Evolutionary conservation across 129 eudicot species (phyloP), one percentile per base, ranked within the genome.

Genomic region (Heracleum sosnowskyi): DNA sequence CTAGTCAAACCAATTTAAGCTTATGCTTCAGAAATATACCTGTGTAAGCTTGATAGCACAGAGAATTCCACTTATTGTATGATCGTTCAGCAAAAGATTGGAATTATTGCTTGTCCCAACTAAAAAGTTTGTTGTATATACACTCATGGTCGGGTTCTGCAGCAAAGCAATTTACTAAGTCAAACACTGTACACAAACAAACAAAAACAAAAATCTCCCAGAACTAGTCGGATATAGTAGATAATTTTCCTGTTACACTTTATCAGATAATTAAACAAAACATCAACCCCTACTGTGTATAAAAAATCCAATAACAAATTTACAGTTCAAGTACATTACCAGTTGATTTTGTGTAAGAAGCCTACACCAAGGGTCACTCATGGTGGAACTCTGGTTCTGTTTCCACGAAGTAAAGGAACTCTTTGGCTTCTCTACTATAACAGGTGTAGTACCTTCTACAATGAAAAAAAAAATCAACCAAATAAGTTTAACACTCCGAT

Each of bases 331-430:
- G 62, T 44, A 12, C 8, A 44, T 80, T 64, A 91, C 97, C 92
- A 78, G 83, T 55, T 92, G 64, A 46, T 81, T 80, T 82, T 91
- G 91, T 3, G 98, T 46, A 69, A 93, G 87, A 75, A 93, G 91
- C 81, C 78, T 86, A 81, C 92, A 89, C 98, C 97, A 91, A 83
- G 98, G 97, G 8, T 83, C 53, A n/a, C 80, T 78, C 26, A 83
- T 79, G 68, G 85, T 87, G 42, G 22, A 78, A 75, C 78, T 74
- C 79, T 74, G 83, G 64, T 71, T 81, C 83, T 80, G 89, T 79
- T 86, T 87, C 92, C 83, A 83, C 9, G 90, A 84, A 78, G 92
- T 68, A 69, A 85, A 78, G 4, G 90, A 86, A 79, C 86, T 85
- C 63, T 82, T 80, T 0, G 83, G 83, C 73, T 85, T 91, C 62